A percentile compares a stretch with the other conserved stretches of the same genome.
phyloP scores from a whole-genome alignment of 1,284 basidiomycete species.

The Pholiota adiposa region DNA sequence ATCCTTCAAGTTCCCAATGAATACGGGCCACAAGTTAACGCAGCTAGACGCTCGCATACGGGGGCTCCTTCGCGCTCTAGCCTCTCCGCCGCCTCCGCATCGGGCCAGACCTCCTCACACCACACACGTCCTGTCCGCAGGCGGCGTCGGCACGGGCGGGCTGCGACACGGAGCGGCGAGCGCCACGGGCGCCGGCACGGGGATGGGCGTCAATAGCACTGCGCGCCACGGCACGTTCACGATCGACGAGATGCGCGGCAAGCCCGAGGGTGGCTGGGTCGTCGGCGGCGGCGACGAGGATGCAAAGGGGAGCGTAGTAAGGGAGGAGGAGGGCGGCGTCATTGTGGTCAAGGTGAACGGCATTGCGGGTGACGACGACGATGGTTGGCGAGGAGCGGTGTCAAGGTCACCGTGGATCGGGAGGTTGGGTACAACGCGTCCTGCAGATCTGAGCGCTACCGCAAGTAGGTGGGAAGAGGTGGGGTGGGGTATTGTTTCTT shows the following conservation, averaged over 20 bases:
- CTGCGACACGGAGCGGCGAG: neutral
- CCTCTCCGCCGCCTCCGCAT: conserved; percentile 41
- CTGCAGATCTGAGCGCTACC: conserved; percentile 18
- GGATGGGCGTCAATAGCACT: too few species aligned
- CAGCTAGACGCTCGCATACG: conserved; percentile 62
- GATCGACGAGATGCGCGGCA: conserved; percentile 65
- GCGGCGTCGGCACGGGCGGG: conserved; percentile 29
- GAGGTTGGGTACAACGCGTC: conserved; percentile 54
- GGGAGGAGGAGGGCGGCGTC: conserved; percentile 37
- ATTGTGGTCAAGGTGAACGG: conserved; percentile 29
- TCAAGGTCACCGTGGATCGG: conserved; percentile 60
- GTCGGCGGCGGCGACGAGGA: conserved; percentile 46
- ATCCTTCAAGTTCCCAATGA: too few species aligned
- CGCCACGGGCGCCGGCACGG: conserved; percentile 23
- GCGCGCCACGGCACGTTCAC: conserved; percentile 58
- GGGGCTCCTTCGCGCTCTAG: conserved; percentile 75
- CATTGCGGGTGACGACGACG: conserved; percentile 36
- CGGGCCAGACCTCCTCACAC: conserved; percentile 44
- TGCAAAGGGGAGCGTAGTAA: conserved; percentile 56
- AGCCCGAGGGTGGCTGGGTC: conserved; percentile 49
- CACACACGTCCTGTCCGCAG: conserved; percentile 50
- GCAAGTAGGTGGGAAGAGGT: too few species aligned
- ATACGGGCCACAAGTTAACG: too few species aligned
- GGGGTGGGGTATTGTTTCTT: neutral
- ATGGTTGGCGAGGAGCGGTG: conserved; percentile 43